A percentile compares a stretch with the other conserved stretches of the same genome.
Evolutionary conservation across 2,329 filamentous ascomycete genomes (phyloP).

Genomic region (Tolypocladium nubicola): DNA sequence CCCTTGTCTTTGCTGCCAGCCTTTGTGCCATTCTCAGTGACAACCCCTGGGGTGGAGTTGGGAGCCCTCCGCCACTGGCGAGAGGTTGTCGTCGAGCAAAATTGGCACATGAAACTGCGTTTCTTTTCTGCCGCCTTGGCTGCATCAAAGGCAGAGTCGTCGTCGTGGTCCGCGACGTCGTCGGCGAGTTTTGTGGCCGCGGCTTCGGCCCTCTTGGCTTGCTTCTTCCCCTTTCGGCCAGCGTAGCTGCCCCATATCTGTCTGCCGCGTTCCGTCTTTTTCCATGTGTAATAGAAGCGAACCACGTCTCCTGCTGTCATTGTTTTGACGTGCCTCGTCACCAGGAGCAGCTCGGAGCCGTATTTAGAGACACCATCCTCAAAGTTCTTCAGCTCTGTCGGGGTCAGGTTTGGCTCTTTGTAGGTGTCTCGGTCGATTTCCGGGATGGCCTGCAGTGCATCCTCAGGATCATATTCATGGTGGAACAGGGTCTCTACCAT

Average conservation of each 20-base stretch:
- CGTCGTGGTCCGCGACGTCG: constrained; percentile 82
- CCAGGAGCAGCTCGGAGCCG: constrained; percentile 77
- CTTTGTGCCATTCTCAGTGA: constrained; percentile 49
- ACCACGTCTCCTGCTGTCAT: constrained; percentile 72
- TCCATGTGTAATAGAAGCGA: constrained; percentile 96
- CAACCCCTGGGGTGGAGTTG: constrained; percentile 58
- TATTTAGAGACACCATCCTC: constrained; percentile 85
- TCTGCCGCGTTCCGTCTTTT: constrained; percentile 77
- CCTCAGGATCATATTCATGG: constrained; percentile 59
- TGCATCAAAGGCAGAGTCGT: constrained; percentile 92
- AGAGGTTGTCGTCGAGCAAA: constrained; percentile 70
- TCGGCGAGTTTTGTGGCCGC: constrained; percentile 70
- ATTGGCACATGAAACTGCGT: constrained; percentile 85
- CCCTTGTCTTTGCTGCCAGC: constrained; percentile 66
- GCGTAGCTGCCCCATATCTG: constrained; percentile 86
- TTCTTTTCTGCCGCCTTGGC: constrained; percentile 74
- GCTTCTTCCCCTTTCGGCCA: constrained; percentile 82
- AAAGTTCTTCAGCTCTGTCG: constrained; percentile 77
- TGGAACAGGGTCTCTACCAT: constrained; percentile 65
- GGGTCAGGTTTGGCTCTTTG: constrained; percentile 72
- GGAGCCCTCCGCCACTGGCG: constrained; percentile 90
- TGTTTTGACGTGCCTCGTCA: constrained; percentile 78
- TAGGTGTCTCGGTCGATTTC: constrained; percentile 61
- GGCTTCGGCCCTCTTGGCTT: constrained; percentile 63
- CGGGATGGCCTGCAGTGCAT: constrained; percentile 59